Base-by-base conservation (phyloP, 495 filamentous ascomycete genomes). In the Letharia columbiana region DNA sequence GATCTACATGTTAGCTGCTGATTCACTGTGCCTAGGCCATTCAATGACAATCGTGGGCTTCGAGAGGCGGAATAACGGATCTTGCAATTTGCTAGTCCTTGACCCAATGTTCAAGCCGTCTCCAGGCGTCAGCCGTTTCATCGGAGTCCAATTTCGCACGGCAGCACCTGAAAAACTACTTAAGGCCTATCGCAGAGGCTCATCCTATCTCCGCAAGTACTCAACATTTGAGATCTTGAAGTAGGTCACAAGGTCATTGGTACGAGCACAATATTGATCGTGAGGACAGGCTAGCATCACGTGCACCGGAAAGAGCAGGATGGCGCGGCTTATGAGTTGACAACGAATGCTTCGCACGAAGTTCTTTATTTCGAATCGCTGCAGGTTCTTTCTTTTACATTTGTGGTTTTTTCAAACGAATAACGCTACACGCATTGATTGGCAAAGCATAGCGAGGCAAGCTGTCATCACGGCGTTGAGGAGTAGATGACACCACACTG, bases 31-130 rank as follows among this genome's bases (percentile, higher is more conserved):
- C 28, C 12, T 66, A 86, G 92, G 92, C 9, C 94, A 98, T 71
- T 96, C 92, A 7, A 81, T 96, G 77, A 97, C 92, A 2, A 92
- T 98, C 52, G 80, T 98, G 62, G 94, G 94, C 1, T 81, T 96
- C 47, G 92, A 97, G 72, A 80, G 81, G 37, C 82, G 81, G 12
- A 78, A 74, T 42, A 82, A 87, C 66, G 91, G 91, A 41, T 75
- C 76, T 41, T 81, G 82, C 60, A 88, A 90, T 68, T 75, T 98
- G 12, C 76, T 98, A 5, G 88, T 96, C 28, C 96, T 96, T 70
- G 94, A 98, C 75, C 91, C 94, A 2, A 89, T 89, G 78, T 93
- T 90, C 73, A 84, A 86, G 60, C 88, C 91, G 44, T 83, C 89
- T 1, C 76, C 81, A 3, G 81, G 76, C 9, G 82, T 96, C 66